phyloP scores from a whole-genome alignment of 1,284 basidiomycete genomes.

The Anthracocystis panici-leucophaei region DNA sequence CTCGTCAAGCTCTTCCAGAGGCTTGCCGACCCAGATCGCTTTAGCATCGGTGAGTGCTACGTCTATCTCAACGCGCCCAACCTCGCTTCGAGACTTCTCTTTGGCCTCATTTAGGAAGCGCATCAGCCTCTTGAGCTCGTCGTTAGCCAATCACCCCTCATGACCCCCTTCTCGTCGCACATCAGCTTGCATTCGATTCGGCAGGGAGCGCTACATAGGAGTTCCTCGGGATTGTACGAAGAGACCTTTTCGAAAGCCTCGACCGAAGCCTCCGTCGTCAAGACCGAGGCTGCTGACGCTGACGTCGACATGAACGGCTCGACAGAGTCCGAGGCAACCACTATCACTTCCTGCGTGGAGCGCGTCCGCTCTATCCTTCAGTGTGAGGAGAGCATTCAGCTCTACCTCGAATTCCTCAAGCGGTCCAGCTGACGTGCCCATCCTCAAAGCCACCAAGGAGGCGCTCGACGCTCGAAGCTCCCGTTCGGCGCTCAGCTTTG shows the following conservation, averaged over 20 bases:
- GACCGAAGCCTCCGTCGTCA: conserved; percentile 18
- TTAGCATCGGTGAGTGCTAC: conserved; percentile 69
- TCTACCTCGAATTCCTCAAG: conserved; percentile 68
- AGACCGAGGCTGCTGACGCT: conserved; percentile 27
- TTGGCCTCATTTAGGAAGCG: conserved; percentile 60
- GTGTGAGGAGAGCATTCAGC: conserved; percentile 68
- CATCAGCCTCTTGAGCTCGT: conserved; percentile 55
- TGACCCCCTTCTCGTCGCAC: conserved; percentile 65
- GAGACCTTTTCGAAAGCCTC: conserved; percentile 47
- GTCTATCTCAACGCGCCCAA: conserved; percentile 67
- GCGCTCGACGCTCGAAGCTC: conserved; percentile 67
- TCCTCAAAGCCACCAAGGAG: conserved; percentile 68
- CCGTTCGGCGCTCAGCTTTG: conserved; percentile 68
- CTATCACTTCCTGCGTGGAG: conserved; percentile 47
- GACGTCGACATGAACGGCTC: conserved; percentile 53
- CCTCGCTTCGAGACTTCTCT: conserved; percentile 61
- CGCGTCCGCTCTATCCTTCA: conserved; percentile 64
- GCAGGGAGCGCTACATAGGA: conserved; percentile 70
- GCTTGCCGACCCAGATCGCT: conserved; percentile 64
- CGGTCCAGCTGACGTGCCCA: conserved; percentile 66
- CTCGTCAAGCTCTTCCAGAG: conserved; percentile 68
- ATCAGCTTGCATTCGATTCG: conserved; percentile 68
- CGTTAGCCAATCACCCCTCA: conserved; percentile 58
- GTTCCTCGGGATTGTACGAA: conserved; percentile 65
- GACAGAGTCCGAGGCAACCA: conserved; percentile 33